Percentiles rank a stretch among this genome's conserved stretches.
These are phyloP conservation scores for Cladosporium sp. DNA, from an alignment of 2,329 filamentous ascomycete genomes.

Conservation along the genomic window DNA sequence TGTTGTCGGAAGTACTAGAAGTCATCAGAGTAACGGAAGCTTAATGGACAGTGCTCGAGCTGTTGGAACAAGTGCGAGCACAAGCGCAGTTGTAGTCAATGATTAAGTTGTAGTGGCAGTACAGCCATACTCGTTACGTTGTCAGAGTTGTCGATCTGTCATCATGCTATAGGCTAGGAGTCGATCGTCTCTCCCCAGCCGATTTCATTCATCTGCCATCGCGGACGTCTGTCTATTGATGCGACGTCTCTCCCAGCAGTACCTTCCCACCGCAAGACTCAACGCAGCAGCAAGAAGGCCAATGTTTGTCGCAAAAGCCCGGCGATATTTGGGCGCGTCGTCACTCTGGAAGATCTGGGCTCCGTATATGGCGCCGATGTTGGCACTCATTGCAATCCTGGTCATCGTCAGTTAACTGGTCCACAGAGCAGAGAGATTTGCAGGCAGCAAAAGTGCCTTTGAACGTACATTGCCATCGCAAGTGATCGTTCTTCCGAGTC, in stretches of 20 bases:
- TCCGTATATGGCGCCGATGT: constrained; percentile 63
- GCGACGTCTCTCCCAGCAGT: neutral
- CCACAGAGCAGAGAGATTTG: neutral
- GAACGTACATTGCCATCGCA: constrained; percentile 54
- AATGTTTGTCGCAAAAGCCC: constrained; percentile 52
- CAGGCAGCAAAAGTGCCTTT: neutral
- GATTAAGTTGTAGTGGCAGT: neutral
- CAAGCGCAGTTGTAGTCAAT: neutral
- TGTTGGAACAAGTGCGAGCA: neutral
- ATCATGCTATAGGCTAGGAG: neutral
- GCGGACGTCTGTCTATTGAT: neutral
- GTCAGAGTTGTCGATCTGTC: neutral
- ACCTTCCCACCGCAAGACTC: constrained; percentile 35
- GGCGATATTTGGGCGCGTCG: constrained; percentile 54
- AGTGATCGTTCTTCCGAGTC: constrained; percentile 61
- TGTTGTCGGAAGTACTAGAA: neutral
- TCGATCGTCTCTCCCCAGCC: neutral
- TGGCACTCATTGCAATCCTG: constrained; percentile 61
- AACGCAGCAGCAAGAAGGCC: constrained; percentile 49
- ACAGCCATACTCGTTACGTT: neutral
- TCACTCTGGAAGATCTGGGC: constrained; percentile 61
- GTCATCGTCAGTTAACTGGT: neutral
- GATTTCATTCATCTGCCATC: neutral
- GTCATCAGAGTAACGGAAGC: neutral
- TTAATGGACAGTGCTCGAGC: neutral